These are phyloP conservation scores for Macrotyloma uniflorum DNA, from an alignment of 306 rosid species.

Conservation along the genomic window DNA sequence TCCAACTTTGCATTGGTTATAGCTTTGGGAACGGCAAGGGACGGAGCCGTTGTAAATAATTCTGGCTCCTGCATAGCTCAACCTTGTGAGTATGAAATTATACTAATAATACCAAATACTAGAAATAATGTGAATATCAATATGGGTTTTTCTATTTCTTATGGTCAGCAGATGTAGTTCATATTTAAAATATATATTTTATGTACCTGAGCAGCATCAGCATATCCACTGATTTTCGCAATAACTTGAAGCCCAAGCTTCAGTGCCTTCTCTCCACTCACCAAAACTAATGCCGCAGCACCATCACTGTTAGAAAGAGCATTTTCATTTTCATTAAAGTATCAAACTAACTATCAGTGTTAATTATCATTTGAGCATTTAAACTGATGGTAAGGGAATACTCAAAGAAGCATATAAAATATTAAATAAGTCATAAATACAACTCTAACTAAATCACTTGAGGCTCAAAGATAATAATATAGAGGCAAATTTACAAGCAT, in stretches of 20 bases:
- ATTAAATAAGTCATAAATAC: conserved; percentile 1
- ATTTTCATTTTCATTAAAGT: conserved; percentile 16
- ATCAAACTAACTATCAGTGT: not conserved
- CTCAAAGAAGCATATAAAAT: not conserved
- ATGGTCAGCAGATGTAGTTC: conserved; percentile 11
- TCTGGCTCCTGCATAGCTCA: conserved; percentile 80
- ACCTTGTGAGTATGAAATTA: conserved; percentile 35
- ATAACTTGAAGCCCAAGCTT: conserved; percentile 90
- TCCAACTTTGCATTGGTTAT: conserved; percentile 84
- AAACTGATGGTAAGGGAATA: conserved; percentile 26
- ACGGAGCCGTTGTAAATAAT: conserved; percentile 94
- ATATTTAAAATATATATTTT: conserved; percentile 16
- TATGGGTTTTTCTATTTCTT: conserved; percentile 20
- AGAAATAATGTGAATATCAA: conserved; percentile 8
- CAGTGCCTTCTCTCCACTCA: conserved; percentile 88
- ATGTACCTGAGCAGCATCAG: conserved; percentile 97
- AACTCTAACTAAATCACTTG: conserved; percentile 32
- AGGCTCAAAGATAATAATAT: not conserved
- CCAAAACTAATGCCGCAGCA: conserved; percentile 95
- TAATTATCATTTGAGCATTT: conserved; percentile 14
- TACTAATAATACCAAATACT: conserved; percentile 10
- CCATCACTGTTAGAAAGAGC: conserved; percentile 75
- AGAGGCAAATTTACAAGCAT: conserved; percentile 5
- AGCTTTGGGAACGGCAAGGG: conserved; percentile 97
- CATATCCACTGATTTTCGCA: conserved; percentile 90